Evolutionary conservation across 768 basidiomycete species (phyloP), one percentile per base, ranked within the genome.

Genomic region (Tylopilus sp.): DNA sequence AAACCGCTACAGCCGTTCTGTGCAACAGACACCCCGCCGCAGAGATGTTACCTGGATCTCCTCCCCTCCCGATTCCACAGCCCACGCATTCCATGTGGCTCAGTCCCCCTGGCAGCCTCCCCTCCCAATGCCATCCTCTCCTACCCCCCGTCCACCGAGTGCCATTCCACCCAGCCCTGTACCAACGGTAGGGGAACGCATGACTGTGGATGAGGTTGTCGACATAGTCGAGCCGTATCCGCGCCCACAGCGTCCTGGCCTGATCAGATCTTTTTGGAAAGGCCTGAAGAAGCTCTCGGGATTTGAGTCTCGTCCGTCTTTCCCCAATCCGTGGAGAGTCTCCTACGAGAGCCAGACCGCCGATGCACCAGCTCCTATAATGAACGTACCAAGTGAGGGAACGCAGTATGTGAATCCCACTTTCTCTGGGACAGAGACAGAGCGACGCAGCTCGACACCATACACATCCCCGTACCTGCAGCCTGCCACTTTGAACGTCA

Each of bases 261-360:
- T 71, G 15, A 49, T 68, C 4, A 64, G 62, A 17, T 64, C 67
- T 1, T 51, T 75, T 18, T 69, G 74, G 47, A 58, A 60, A 1
- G 68, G 70, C 4, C 48, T 75, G 8, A 71, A 65, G 54, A 69
- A 65, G 45, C 56, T 64, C 21, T 58, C 65, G 41, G 57, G 57
- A 35, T 52, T 60, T 50, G 39, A 50, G 15, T 48, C 36, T 20
- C 10, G 47, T n/a, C 55, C 50, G 22, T 43, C 53, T 49, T 51
- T 46, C 9, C 39, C 28, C 38, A 9, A 45, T n/a, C 31, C 48
- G 1, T 33, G 47, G 26, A 7, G 35, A 4, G 38, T 44, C 10
- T 50, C 51, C 6, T 49, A 52, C 26, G 48, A 8, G 17, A 35
- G 31, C 23, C 44, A 43, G 44, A 58, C 41, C 12, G n/a, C 44